These are phyloP conservation scores for Psidium friedrichsthalianum DNA, from an alignment of 345 rosid genomes.

Conservation along the genomic window DNA sequence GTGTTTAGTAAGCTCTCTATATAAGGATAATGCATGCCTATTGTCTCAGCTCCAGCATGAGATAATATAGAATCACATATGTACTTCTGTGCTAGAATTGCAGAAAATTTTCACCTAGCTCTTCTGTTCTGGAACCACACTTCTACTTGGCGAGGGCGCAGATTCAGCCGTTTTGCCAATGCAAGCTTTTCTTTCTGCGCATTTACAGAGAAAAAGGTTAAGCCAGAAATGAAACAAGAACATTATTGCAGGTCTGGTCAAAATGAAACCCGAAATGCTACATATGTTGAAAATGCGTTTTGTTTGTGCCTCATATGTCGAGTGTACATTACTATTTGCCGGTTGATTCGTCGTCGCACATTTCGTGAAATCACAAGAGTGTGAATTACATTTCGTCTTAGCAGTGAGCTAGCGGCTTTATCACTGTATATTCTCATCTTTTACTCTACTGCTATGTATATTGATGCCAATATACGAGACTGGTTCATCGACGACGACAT, in stretches of 20 bases:
- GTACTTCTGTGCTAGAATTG: background rate
- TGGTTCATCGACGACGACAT: background rate
- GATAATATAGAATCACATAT: background rate
- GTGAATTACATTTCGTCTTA: background rate
- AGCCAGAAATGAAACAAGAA: background rate
- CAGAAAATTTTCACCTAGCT: conserved; percentile 50
- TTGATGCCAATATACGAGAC: background rate
- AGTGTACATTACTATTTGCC: background rate
- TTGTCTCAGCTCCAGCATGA: background rate
- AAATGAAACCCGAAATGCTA: background rate
- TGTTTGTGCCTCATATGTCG: background rate
- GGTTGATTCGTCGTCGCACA: background rate
- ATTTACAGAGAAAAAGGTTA: background rate
- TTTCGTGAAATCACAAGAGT: background rate
- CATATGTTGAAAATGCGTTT: background rate
- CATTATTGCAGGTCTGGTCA: background rate
- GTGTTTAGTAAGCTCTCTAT: background rate
- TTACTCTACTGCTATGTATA: background rate
- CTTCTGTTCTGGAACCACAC: conserved; percentile 98
- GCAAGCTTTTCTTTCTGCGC: conserved; percentile 74
- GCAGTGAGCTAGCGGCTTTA: background rate
- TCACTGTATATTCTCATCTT: background rate
- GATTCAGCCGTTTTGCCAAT: conserved; percentile 76
- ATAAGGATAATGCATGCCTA: background rate
- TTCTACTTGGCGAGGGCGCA: conserved; percentile 92